Evolutionary conservation across 768 basidiomycete genomes (phyloP).

Genomic region (Hirschioporus abietinus): DNA sequence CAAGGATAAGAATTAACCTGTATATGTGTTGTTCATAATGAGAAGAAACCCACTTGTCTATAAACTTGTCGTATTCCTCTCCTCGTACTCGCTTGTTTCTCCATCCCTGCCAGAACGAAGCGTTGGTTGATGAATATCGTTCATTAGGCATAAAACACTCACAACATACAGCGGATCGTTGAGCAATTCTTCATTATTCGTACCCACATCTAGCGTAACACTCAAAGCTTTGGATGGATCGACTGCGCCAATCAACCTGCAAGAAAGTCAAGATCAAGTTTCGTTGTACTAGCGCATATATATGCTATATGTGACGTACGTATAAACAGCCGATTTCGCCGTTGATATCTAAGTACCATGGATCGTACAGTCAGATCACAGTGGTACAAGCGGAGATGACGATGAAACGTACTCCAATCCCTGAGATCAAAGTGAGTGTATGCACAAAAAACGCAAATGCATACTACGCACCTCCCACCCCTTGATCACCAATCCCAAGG

Average conservation of each 20-base stretch:
- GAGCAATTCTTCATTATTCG: constrained; percentile 59
- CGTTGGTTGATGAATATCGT: neutral
- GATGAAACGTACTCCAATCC: constrained; percentile 41
- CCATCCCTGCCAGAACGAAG: constrained; percentile 48
- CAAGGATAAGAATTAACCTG: neutral
- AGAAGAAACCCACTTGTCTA: constrained; percentile 53
- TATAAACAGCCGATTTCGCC: constrained; percentile 76
- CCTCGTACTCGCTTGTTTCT: constrained; percentile 64
- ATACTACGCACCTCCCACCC: constrained; percentile 52
- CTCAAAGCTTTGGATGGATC: constrained; percentile 53
- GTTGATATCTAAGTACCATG: constrained; percentile 57
- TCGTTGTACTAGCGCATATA: neutral
- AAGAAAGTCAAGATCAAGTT: neutral
- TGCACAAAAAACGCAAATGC: constrained; percentile 15
- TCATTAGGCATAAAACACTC: constrained; percentile 20
- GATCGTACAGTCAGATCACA: constrained; percentile 3
- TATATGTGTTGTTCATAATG: too few species aligned
- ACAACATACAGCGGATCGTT: constrained; percentile 65
- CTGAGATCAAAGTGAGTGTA: constrained; percentile 22
- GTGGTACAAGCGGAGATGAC: neutral
- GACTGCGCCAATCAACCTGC: constrained; percentile 59
- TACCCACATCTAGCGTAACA: constrained; percentile 73
- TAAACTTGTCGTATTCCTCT: constrained; percentile 67
- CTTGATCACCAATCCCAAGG: constrained; percentile 70
- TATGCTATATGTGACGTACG: constrained; percentile 34